phyloP scores from a whole-genome alignment of 1,284 basidiomycete genomes.

The Ceraceosorus bombacis region DNA sequence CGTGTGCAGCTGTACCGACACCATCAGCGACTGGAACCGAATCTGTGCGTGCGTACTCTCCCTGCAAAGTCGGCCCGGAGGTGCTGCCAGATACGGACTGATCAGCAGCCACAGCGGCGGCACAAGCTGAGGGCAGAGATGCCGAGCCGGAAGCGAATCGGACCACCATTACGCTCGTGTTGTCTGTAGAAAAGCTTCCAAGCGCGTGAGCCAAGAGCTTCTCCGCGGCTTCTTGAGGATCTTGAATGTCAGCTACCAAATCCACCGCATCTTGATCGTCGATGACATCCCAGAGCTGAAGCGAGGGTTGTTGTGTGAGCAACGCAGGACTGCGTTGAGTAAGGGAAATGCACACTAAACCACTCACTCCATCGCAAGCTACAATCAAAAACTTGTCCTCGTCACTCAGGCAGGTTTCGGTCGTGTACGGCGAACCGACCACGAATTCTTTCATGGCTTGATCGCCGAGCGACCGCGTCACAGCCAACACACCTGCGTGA shows the following conservation, averaged over 20 bases:
- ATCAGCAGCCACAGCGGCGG: too few relatives aligned
- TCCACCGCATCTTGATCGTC: conserved; percentile 88
- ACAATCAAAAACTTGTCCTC: conserved; percentile 92
- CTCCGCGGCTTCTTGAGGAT: conserved; percentile 75
- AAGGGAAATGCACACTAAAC: background rate
- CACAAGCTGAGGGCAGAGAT: too few relatives aligned
- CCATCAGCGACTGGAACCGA: too few relatives aligned
- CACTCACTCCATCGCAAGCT: conserved; percentile 89
- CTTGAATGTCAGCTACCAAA: conserved; percentile 64
- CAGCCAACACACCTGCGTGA: conserved; percentile 64
- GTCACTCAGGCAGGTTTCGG: conserved; percentile 80
- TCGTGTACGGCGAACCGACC: conserved; percentile 94
- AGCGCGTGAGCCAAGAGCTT: conserved; percentile 77
- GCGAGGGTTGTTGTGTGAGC: background rate
- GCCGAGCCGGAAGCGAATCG: background rate
- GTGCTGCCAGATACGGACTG: too few relatives aligned
- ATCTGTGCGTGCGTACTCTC: too few relatives aligned
- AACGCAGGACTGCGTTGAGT: conserved; percentile 3
- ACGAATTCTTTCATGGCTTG: conserved; percentile 99
- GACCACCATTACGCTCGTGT: conserved; percentile 52
- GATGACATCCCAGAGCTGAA: conserved; percentile 92
- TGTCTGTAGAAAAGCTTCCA: conserved; percentile 79
- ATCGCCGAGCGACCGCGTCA: conserved; percentile 91
- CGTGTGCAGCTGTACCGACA: too few relatives aligned
- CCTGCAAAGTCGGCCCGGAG: too few relatives aligned